phyloP scores from a whole-genome alignment of 768 basidiomycete species.

The Tubosaeta sp. region DNA sequence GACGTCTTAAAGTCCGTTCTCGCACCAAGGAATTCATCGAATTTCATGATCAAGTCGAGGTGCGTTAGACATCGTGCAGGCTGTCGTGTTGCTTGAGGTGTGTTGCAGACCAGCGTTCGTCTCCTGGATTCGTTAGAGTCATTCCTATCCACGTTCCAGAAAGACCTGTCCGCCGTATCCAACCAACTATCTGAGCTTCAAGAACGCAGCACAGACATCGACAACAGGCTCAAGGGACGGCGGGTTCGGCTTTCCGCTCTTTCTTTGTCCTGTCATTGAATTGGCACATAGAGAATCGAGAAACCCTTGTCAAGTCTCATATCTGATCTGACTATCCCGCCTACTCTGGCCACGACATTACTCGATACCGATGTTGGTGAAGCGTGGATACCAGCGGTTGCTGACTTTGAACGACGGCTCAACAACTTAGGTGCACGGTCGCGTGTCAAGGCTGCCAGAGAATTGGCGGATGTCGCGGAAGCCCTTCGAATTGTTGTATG shows the following conservation, averaged over 20 bases:
- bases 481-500: constrained; percentile 85
- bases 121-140: constrained; percentile 84
- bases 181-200: constrained; percentile 96
- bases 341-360: constrained; percentile 67
- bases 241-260: constrained; percentile 49
- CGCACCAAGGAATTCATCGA: constrained; percentile 70
- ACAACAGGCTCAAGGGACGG: constrained; percentile 77
- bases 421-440: constrained; percentile 64
- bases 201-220: constrained; percentile 85
- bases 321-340: constrained; percentile 77
- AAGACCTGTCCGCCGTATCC: constrained; percentile 89
- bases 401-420: constrained; percentile 76
- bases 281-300: constrained; percentile 71
- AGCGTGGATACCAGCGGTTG: constrained; percentile 79
- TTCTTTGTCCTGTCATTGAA: neutral
- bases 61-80: constrained; percentile 25
- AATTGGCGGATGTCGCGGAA: constrained; percentile 78
- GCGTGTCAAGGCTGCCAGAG: constrained; percentile 82
- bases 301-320: constrained; percentile 80
- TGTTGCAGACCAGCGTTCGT: constrained; percentile 70
- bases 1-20: constrained; percentile 26
- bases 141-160: constrained; percentile 94
- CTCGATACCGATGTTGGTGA: constrained; percentile 85
- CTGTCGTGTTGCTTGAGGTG: constrained; percentile 1
- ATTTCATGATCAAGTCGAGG: constrained; percentile 90